These are phyloP conservation scores for Ophiostoma populinum DNA, from an alignment of 2,329 filamentous ascomycete species.

Conservation along the genomic window DNA sequence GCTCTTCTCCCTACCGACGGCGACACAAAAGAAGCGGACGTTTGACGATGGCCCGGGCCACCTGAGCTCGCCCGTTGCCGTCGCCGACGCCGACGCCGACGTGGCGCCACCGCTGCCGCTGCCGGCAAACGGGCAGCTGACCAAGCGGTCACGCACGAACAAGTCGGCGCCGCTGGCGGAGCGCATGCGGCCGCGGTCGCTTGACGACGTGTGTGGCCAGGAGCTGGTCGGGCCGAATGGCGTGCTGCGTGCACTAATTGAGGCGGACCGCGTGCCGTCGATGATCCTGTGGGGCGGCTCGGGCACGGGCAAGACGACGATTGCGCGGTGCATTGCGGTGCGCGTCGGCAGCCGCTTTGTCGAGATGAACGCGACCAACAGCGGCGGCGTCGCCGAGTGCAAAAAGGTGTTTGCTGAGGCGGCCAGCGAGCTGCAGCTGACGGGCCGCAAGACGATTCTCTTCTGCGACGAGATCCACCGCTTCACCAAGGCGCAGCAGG, in stretches of 20 bases:
- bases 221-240: slow-evolving; percentile 74
- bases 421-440: slow-evolving; percentile 59
- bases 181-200: slow-evolving; percentile 69
- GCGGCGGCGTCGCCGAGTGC: slow-evolving; percentile 75
- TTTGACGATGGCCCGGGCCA: slow-evolving; percentile 37
- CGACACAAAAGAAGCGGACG: slow-evolving; percentile 23
- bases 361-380: slow-evolving; percentile 87
- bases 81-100: neutral
- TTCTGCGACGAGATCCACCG: slow-evolving; percentile 96
- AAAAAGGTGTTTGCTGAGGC: slow-evolving; percentile 86
- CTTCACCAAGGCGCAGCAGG: slow-evolving; percentile 83
- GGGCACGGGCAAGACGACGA: slow-evolving; percentile 77
- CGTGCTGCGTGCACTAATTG: slow-evolving; percentile 73
- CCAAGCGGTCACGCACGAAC: slow-evolving; percentile 52
- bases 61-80: slow-evolving; percentile 10
- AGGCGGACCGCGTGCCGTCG: slow-evolving; percentile 69
- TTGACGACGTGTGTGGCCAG: slow-evolving; percentile 83
- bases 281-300: slow-evolving; percentile 88
- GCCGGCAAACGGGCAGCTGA: slow-evolving; percentile 18
- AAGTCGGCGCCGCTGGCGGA: slow-evolving; percentile 75
- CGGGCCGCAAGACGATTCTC: slow-evolving; percentile 81
- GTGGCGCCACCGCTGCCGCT: slow-evolving; percentile 1
- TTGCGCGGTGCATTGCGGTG: slow-evolving; percentile 75
- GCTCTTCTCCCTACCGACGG: slow-evolving; percentile 2
- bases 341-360: slow-evolving; percentile 74